Evolutionary conservation across 345 rosid species (phyloP).

Genomic region (Gossypium thurberi): DNA sequence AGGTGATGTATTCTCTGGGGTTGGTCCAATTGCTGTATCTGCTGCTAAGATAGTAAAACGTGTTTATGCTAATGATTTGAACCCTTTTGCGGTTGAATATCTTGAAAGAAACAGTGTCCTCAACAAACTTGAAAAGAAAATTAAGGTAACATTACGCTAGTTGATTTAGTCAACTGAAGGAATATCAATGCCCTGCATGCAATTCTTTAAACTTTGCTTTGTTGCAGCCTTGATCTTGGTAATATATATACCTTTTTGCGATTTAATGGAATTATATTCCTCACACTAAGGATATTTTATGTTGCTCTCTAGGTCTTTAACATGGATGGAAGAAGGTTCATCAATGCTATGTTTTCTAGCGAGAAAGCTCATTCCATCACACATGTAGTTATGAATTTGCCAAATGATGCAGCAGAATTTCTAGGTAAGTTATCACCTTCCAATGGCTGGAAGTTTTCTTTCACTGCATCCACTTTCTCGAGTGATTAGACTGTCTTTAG

Average conservation of each 20-base stretch:
- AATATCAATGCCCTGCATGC: not conserved
- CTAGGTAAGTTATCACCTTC: constrained; percentile 38
- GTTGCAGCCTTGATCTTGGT: not conserved
- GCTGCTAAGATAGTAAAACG: constrained; percentile 80
- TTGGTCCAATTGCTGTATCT: constrained; percentile 76
- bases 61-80: constrained; percentile 87
- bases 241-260: not conserved
- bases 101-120: constrained; percentile 65
- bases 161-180: not conserved
- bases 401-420: constrained; percentile 74
- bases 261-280: constrained; percentile 1
- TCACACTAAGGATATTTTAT: constrained; percentile 5
- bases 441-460: not conserved
- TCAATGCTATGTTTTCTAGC: constrained; percentile 61
- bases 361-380: constrained; percentile 60
- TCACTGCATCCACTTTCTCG: not conserved
- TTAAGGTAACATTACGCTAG: constrained; percentile 35
- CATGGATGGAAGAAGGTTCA: constrained; percentile 91
- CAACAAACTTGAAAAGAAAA: constrained; percentile 71
- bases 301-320: constrained; percentile 49
- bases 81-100: constrained; percentile 73
- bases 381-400: constrained; percentile 83
- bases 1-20: constrained; percentile 89
- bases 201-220: not conserved
- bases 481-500: not conserved